Conservation (phyloP, 2,329 filamentous ascomycete genomes). For the Thielaviopsis populi region DNA sequence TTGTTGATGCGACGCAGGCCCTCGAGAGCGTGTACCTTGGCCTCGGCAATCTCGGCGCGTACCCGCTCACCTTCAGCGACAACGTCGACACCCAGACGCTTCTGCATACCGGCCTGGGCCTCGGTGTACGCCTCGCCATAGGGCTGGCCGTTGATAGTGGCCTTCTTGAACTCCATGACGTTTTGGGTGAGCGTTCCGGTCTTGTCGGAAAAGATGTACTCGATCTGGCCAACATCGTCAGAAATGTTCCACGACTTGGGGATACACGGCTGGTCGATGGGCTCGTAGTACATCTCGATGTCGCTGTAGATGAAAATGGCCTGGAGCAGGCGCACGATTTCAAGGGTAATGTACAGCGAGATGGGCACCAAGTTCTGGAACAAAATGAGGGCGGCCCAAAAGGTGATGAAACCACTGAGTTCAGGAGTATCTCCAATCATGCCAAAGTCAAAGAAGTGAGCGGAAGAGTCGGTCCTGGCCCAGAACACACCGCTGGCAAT, state of each 20-base stretch:
- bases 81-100: conserved; percentile 72
- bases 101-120: conserved; percentile 90
- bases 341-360: conserved; percentile 90
- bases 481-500: conserved; percentile 76
- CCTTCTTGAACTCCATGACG: conserved; percentile 99
- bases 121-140: conserved; percentile 98
- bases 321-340: conserved; percentile 86
- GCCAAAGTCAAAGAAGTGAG: conserved; percentile 71
- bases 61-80: conserved; percentile 63
- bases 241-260: conserved; percentile 99
- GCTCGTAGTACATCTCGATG: conserved; percentile 91
- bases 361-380: conserved; percentile 99
- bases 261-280: conserved; percentile 83
- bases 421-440: conserved; percentile 60
- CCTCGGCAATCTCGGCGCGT: conserved; percentile 61
- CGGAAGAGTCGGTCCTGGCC: conserved; percentile 57
- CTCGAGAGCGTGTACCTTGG: conserved; percentile 56
- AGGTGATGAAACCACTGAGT: conserved; percentile 85
- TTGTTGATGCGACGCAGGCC: conserved; percentile 63
- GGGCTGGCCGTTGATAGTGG: conserved; percentile 84
- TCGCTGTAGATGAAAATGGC: conserved; percentile 97
- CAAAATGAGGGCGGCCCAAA: conserved; percentile 85
- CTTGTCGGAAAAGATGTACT: conserved; percentile 98
- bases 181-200: conserved; percentile 96
- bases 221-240: conserved; percentile 92